Evolutionary conservation across 176 grass and related monocot species (phyloP), one percentile per base, ranked within the genome.

Genomic region (Metroxylon sagu): DNA sequence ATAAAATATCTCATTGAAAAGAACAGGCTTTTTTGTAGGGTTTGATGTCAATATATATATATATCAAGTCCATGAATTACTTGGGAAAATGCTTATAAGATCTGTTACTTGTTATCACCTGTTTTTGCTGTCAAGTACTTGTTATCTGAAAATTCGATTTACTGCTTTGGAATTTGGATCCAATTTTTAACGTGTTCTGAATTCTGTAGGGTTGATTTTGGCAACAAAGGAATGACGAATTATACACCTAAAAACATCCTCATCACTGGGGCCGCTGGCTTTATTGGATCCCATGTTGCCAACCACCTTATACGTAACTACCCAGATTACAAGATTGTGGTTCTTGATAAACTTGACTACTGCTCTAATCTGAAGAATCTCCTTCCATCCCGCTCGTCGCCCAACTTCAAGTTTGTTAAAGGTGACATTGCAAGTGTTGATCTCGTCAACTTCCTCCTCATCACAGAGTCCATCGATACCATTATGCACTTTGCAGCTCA

Each of bases 361-460:
- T 91, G 88, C 83, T 91, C 88, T 61, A 91, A 70, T 82, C 73
- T 91, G 56, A 91, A 91, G 70, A 91, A 91, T 29, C 73, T 91
- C 43, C 79, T 86, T 26, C 79, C 76, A 70, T 78, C 74, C 70
- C 74, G 79, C 60, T 76, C 69, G 0, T 83, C 73, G 0, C 69
- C 72, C 71, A 91, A 91, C 77, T 91, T 91, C 57, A 91, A 91
- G 77, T 91, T 91, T 74, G 88, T 91, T 69, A 91, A 91, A 64
- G 88, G 88, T 1, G 88, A 86, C 55, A 91, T 91, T 61, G 83
- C 83, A 7, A 91, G 88, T 17, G 88, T 79, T 52, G 88, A 91
- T 72, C 88, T 91, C 54, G 83, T 91, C 65, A 86, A 91, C 68
- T 91, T 86, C 76, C 83, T 91, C 53, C 79, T 91, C 61, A 75